phyloP scores from a whole-genome alignment of 768 basidiomycete genomes.

The Hygrophorus russula region DNA sequence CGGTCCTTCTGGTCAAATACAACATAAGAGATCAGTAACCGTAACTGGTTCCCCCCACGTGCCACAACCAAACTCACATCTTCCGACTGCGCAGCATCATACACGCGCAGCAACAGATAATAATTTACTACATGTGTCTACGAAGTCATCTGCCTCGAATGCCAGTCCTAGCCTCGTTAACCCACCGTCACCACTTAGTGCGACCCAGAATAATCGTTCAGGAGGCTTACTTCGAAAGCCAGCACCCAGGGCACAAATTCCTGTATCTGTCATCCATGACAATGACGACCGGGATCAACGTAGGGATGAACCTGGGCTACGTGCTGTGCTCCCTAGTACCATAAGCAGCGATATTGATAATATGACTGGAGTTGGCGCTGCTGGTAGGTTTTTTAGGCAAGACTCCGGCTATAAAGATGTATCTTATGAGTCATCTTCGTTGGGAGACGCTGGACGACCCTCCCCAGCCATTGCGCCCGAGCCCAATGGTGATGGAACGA shows the following conservation, averaged over 20 bases:
- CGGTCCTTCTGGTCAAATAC: conserved; percentile 10
- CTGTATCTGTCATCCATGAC: conserved; percentile 47
- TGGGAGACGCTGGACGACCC: background rate
- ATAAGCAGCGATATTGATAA: conserved; percentile 41
- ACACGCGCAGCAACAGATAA: conserved; percentile 22
- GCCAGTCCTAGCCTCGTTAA: background rate
- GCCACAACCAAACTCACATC: conserved; percentile 9
- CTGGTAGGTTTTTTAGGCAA: conserved; percentile 14
- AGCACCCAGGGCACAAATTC: conserved; percentile 51
- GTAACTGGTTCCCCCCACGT: conserved; percentile 17
- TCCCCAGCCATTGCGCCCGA: conserved; percentile 3
- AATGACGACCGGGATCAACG: conserved; percentile 13
- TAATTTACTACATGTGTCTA: conserved; percentile 12
- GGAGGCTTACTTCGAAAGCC: conserved; percentile 40
- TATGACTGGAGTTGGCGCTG: conserved; percentile 56
- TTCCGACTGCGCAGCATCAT: conserved; percentile 17
- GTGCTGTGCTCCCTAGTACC: conserved; percentile 41
- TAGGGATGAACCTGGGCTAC: conserved; percentile 17
- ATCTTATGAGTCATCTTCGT: conserved; percentile 23
- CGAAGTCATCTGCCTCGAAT: conserved; percentile 9
- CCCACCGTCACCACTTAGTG: background rate
- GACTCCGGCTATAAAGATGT: conserved; percentile 15
- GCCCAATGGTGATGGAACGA: conserved; percentile 11
- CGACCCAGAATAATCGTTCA: conserved; percentile 17
- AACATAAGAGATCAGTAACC: conserved; percentile 27